A percentile compares a stretch with the other conserved stretches of the same genome.
Evolutionary conservation across 2,329 filamentous ascomycete genomes (phyloP).

Genomic region (Pseudogymnoascus sp.): DNA sequence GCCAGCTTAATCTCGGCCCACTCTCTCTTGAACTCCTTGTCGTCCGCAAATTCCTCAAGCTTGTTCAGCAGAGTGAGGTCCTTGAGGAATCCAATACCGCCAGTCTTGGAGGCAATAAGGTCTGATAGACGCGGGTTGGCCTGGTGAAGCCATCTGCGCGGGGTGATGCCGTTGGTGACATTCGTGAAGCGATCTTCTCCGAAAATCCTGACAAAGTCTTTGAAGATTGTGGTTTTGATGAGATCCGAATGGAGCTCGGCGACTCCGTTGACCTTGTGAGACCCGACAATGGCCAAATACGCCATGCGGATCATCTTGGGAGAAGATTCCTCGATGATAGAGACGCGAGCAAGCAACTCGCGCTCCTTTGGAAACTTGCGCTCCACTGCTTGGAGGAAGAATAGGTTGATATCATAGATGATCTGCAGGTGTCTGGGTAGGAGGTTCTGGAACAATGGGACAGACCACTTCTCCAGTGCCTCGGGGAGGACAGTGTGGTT

Average conservation of each 20-base stretch:
- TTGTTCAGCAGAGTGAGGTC: constrained; percentile 82
- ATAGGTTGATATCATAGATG: constrained; percentile 96
- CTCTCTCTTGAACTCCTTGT: constrained; percentile 85
- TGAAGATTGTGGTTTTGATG: constrained; percentile 99
- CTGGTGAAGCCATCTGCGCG: constrained; percentile 92
- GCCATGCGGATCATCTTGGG: constrained; percentile 99
- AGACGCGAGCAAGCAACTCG: constrained; percentile 79
- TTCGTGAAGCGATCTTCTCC: constrained; percentile 97
- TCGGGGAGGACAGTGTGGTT: constrained; percentile 98
- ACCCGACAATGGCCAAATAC: constrained; percentile 87
- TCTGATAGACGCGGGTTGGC: constrained; percentile 89
- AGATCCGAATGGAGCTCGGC: constrained; percentile 96
- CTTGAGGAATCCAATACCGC: constrained; percentile 77
- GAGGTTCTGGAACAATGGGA: constrained; percentile 83
- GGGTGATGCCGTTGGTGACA: constrained; percentile 96
- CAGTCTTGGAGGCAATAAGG: constrained; percentile 83
- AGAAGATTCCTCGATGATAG: constrained; percentile 93
- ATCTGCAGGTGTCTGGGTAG: constrained; percentile 92
- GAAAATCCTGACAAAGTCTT: constrained; percentile 93
- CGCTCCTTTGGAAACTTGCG: constrained; percentile 83
- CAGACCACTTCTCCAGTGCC: constrained; percentile 96
- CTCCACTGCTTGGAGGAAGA: constrained; percentile 87
- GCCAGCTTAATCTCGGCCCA: constrained; percentile 96
- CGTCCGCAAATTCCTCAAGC: constrained; percentile 74
- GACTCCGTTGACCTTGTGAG: constrained; percentile 98